These are phyloP conservation scores for Breviolum minutum DNA, from an alignment of 73 alveolate species.

Conservation along the genomic window DNA sequence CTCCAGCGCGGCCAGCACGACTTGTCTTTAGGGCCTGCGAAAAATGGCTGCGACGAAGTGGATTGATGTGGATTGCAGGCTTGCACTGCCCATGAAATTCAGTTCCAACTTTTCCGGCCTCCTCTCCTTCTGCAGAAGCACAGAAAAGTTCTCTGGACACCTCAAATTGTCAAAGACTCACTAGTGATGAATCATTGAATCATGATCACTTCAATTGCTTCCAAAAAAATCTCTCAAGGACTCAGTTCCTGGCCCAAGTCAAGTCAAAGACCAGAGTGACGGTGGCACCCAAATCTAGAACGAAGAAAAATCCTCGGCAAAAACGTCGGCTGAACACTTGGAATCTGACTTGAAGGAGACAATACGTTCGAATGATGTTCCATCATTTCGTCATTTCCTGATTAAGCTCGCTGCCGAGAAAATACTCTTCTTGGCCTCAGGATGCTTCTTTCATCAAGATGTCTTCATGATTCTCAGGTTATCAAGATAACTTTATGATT, in stretches of 20 bases:
- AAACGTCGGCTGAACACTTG: background rate
- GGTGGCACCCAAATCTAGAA: conserved; percentile 58
- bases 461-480: background rate
- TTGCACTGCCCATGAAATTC: background rate
- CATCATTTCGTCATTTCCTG: background rate
- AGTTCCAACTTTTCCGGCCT: background rate
- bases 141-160: conserved; percentile 74
- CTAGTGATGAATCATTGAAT: background rate
- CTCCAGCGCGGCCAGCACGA: conserved; percentile 84
- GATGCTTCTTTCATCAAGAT: background rate
- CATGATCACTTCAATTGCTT: too few relatives aligned
- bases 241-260: conserved; percentile 49
- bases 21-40: conserved; percentile 54
- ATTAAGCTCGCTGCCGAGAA: conserved; percentile 19
- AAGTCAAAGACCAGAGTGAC: conserved; percentile 62
- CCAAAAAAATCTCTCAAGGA: too few relatives aligned
- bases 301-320: conserved; percentile 50
- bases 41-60: background rate
- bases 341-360: background rate
- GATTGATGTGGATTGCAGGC: background rate
- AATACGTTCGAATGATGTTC: background rate
- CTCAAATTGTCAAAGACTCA: background rate
- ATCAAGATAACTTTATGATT: background rate
- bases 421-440: conserved; percentile 68
- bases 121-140: conserved; percentile 71